phyloP scores from a whole-genome alignment of 2,329 filamentous ascomycete species.

The Hortaea werneckii region DNA sequence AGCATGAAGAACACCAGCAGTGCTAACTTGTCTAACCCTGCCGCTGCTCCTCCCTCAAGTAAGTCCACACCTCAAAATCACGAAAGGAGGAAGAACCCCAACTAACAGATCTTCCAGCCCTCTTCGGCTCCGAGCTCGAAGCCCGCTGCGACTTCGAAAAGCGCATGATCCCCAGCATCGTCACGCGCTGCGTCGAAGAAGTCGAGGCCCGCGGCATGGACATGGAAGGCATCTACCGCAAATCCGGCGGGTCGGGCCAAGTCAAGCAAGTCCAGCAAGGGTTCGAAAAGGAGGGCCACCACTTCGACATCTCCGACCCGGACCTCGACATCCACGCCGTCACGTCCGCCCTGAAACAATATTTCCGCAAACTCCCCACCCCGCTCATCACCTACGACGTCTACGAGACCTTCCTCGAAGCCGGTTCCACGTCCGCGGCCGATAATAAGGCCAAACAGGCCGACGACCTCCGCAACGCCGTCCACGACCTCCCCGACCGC shows the following conservation, averaged over 20 bases:
- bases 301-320: constrained; percentile 85
- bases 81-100: no score
- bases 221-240: constrained; percentile 93
- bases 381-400: constrained; percentile 87
- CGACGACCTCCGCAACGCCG: constrained; percentile 58
- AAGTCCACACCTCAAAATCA: no score
- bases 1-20: constrained; percentile 36
- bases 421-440: constrained; percentile 44
- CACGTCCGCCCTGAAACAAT: constrained; percentile 92
- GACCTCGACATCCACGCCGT: constrained; percentile 93
- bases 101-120: constrained; percentile 36
- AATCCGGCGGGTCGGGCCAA: constrained; percentile 86
- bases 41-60: not conserved
- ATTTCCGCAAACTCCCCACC: constrained; percentile 84
- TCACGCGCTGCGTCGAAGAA: constrained; percentile 90
- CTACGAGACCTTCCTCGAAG: constrained; percentile 81
- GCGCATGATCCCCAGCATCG: constrained; percentile 77
- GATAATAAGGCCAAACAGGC: constrained; percentile 60
- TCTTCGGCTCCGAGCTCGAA: constrained; percentile 84
- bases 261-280: constrained; percentile 84
- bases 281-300: constrained; percentile 65
- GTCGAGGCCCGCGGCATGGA: constrained; percentile 96
- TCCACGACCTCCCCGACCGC: constrained; percentile 68
- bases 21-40: constrained; percentile 24
- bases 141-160: constrained; percentile 82